Percentiles rank a stretch among this genome's conserved stretches.
Conservation (phyloP, 169 alveolate species). For the Ophryocystis elektroscirrha region DNA sequence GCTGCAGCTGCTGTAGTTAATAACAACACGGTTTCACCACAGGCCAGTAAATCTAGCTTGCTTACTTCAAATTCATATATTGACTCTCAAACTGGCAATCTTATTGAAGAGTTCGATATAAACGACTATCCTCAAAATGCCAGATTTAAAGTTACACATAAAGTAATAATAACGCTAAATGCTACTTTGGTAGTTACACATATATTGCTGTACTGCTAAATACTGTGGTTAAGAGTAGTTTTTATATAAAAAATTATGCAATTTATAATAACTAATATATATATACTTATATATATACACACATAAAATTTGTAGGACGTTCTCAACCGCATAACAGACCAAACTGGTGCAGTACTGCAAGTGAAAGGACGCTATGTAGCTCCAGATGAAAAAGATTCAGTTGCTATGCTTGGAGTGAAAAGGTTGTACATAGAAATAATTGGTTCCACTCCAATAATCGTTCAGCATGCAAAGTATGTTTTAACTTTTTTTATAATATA, state of each 20-base stretch:
- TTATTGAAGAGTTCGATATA: constrained; percentile 57
- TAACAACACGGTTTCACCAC: neutral
- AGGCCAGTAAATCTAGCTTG: too few species aligned
- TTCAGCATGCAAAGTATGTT: constrained; percentile 49
- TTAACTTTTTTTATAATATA: too few species aligned
- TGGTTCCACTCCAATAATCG: constrained; percentile 44
- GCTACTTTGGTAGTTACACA: too few species aligned
- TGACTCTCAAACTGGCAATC: constrained; percentile 33
- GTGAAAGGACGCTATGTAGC: constrained; percentile 49
- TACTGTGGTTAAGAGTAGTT: too few species aligned
- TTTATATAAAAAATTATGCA: too few species aligned
- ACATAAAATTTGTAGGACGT: constrained; percentile 22
- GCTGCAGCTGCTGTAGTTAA: neutral
- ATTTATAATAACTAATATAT: too few species aligned
- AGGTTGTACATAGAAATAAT: constrained; percentile 46
- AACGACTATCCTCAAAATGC: constrained; percentile 65
- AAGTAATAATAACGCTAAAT: too few species aligned
- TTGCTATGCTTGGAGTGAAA: constrained; percentile 32
- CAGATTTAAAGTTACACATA: constrained; percentile 50
- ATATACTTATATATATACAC: neutral
- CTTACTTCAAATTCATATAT: too few species aligned
- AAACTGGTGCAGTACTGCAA: constrained; percentile 46
- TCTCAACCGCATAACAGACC: constrained; percentile 40
- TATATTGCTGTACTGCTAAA: too few species aligned
- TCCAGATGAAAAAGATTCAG: constrained; percentile 24